Percentiles rank a stretch among this genome's conserved stretches.
Conservation (phyloP, 1,284 basidiomycete genomes). For the Ustilago vetiveriae region DNA sequence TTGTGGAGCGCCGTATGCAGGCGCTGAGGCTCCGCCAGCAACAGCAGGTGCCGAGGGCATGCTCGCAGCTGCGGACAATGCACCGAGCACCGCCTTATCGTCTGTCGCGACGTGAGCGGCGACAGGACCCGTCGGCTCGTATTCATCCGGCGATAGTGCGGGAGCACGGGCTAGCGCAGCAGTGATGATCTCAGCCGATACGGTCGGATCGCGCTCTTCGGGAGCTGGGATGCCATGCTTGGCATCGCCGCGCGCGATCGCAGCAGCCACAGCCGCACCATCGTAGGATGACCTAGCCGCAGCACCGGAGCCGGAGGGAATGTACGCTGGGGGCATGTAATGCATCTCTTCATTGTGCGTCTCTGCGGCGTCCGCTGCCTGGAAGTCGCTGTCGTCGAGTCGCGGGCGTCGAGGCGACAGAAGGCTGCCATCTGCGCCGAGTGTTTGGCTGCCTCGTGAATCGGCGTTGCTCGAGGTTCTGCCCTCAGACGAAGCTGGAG, state of each 20-base stretch:
- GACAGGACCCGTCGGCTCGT: conserved; percentile 7
- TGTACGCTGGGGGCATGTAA: conserved; percentile 56
- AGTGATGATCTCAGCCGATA: conserved; percentile 26
- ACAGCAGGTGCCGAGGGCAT: conserved; percentile 32
- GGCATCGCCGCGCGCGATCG: conserved; percentile 32
- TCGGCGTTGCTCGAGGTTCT: conserved; percentile 10
- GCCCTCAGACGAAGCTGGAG: neutral
- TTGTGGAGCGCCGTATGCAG: conserved; percentile 22
- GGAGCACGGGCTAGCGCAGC: conserved; percentile 8
- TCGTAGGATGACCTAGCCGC: neutral
- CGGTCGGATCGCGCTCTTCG: conserved; percentile 24
- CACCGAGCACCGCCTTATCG: conserved; percentile 52
- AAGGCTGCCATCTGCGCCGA: conserved; percentile 4
- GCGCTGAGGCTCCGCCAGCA: conserved; percentile 20
- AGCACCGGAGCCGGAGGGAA: conserved; percentile 33
- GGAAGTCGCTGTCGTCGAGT: conserved; percentile 47
- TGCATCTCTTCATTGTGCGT: conserved; percentile 29
- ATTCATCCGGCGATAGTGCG: neutral
- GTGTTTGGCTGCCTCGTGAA: neutral
- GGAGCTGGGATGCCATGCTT: conserved; percentile 42
- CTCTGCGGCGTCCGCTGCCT: conserved; percentile 49
- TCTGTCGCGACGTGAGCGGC: conserved; percentile 56
- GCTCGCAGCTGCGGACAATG: conserved; percentile 45
- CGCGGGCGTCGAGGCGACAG: conserved; percentile 9
- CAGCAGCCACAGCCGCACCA: conserved; percentile 19